Conservation (phyloP, 768 basidiomycete genomes). For the Lentinus brumalis region DNA sequence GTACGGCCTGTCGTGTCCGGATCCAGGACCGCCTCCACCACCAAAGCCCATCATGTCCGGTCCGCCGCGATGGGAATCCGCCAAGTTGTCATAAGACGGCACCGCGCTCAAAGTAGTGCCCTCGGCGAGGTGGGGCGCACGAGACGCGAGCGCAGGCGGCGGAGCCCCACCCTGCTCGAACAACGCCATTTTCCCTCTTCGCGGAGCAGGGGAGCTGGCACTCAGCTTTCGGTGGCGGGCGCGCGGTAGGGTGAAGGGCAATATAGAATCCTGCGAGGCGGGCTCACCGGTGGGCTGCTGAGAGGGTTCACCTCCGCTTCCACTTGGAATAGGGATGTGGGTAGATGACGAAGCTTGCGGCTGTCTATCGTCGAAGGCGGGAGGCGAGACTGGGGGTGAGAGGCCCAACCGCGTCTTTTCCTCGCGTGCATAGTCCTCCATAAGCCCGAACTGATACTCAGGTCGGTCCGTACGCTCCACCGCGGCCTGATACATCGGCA, state of each 20-base stretch:
- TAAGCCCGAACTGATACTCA: slow-evolving; percentile 68
- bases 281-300: slow-evolving; percentile 14
- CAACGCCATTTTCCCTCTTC: slow-evolving; percentile 84
- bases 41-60: slow-evolving; percentile 7
- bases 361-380: slow-evolving; percentile 9
- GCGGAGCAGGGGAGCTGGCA: slow-evolving; percentile 73
- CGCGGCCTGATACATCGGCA: slow-evolving; percentile 73
- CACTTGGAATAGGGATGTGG: slow-evolving; percentile 9
- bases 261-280: slow-evolving; percentile 13
- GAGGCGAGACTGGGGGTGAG: slow-evolving; percentile 38
- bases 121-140: slow-evolving; percentile 26
- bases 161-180: slow-evolving; percentile 63
- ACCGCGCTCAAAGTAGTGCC: slow-evolving; percentile 38
- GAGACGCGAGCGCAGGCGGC: slow-evolving; percentile 47
- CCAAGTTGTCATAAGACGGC: slow-evolving; percentile 45
- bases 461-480: slow-evolving; percentile 39
- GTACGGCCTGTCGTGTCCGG: slow-evolving; percentile 82
- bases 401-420: slow-evolving; percentile 72
- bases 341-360: slow-evolving; percentile 19
- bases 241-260: slow-evolving; percentile 32
- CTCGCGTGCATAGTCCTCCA: slow-evolving; percentile 75
- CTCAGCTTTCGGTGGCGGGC: slow-evolving; percentile 85
- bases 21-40: slow-evolving; percentile 17
- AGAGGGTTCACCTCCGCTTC: slow-evolving; percentile 6
- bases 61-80: slow-evolving; percentile 7